Evolutionary conservation across 2,329 filamentous ascomycete genomes (phyloP), one percentile per base, ranked within the genome.

Genomic region (Trichoderma harzianum): DNA sequence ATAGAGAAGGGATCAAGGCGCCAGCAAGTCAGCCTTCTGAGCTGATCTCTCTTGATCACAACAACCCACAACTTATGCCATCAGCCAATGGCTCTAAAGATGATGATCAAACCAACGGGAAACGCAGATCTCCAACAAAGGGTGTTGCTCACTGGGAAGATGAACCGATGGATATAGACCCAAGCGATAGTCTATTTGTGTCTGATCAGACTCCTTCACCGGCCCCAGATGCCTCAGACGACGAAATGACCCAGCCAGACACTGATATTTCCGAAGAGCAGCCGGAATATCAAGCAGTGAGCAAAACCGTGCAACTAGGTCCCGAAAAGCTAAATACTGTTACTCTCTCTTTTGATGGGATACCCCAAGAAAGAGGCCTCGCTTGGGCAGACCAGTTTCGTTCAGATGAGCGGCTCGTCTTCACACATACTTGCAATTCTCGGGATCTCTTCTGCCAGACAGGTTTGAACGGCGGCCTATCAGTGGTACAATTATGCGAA

Each of bases 1-100:
- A 84, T 24, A 82, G 80, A 68, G 83, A 83, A 58, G 86, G 88
- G 34, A 68, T 74, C 12, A 73, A 73, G 26, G 81, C 78, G 2
- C 80, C 84, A 2, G 77, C 82, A 2, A 80, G 82, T 69, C 73
- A 82, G 43, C 79, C 80, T 5, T 71, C 71, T 5, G 63, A 66
- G 7, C 73, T 78, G 30, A 73, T 74, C 73, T 83, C 34, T 75
- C 78, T 84, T 14, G 77, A 79, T 5, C 78, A 26, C 6, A 53
- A 51, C 3, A 26, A 68, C 21, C 14, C 43, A 14, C 32, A 53
- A 30, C 16, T n/a, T 58, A 8, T 60, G 18, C 47, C 28, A 43
- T 53, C 34, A 26, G 24, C 12, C 36, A 18, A 69, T 6, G 14
- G 32, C 11, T 26, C 26, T 10, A 14, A 30, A 47, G 65, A 51